Base-by-base conservation (phyloP, 1,284 basidiomycete species). In the Heterobasidion irregulare region DNA sequence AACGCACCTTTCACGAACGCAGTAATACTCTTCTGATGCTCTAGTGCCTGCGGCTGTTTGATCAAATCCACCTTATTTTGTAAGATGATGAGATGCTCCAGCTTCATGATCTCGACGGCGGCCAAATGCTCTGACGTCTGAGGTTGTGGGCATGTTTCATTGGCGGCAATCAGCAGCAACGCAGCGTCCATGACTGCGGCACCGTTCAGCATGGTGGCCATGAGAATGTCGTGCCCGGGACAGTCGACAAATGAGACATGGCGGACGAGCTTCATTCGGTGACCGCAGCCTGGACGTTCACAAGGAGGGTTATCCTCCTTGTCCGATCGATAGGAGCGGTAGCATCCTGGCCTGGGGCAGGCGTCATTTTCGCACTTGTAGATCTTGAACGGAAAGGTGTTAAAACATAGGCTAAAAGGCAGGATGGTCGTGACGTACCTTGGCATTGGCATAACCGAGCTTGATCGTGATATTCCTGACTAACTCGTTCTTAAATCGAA, bases 131-230 rank as follows among this genome's bases (percentile, higher is more conserved):
- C 97, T 15, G 92, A 94, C 13, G 97, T 99, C 74, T 99, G 97
- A 1, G 97, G 97, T 70, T 99, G 97, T 1, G 96, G 96, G 74
- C 96, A 99, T 8, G 94, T 92, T 77, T 99, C 96, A 75, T 99
- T 99, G 53, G 92, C 96, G 32, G 96, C 96, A 59, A 98, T 87
- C 51, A 99, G 84, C 0, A 99, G 81, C 1, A 99, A 76, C 15
- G 96, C 96, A 58, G 96, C 96, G 73, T 98, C 95, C 96, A 99
- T 95, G 78, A 99, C 96, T 26, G 97, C 97, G 45, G 96, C 96
- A 73, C 96, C 96, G 82, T 98, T 98, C 65, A 99, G 80, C 97
- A 99, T 99, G 63, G 96, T 99, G 57, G 96, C 96, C 96, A 99
- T 99, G 71, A 99, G 80, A 82, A 91, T 92, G 68, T 95, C 92